Evolutionary conservation across 2,329 filamentous ascomycete genomes (phyloP), one percentile per base, ranked within the genome.

Genomic region (Nemania abortiva): DNA sequence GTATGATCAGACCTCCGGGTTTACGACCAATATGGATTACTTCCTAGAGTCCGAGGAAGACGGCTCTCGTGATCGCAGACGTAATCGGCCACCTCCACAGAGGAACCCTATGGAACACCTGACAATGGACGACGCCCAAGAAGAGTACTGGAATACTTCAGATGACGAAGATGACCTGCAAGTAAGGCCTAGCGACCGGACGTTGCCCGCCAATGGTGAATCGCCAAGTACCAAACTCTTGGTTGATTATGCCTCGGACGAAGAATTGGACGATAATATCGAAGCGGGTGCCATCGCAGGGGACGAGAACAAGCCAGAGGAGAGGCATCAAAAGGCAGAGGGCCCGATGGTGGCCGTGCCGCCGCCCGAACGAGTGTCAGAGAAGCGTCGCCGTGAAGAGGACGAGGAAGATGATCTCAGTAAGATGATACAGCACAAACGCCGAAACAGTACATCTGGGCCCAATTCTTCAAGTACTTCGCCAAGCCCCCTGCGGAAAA

Each of bases 341-440:
- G 77, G 79, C 31, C 73, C 81, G 15, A 76, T 77, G 6, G 74
- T 81, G 27, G 77, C 78, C 6, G 86, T 85, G 22, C 89, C 91
- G 0, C 91, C 91, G 3, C 92, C 91, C 0, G 94, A 97, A 80
- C 88, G 93, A 63, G 82, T 97, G 20, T 92, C 94, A 0, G 93
- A 97, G 79, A 98, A 98, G 81, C 91, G 95, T 56, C 89, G 95
- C 56, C 89, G 96, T 74, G 95, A 97, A 78, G 95, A 98, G 66
- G 94, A 97, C 70, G 95, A 98, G 54, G 95, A 97, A 65, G 95
- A 98, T 72, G 93, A 95, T 76, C 83, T 98, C n/a, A 90, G 90
- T 63, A 97, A 96, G 81, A 86, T 98, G 74, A 89, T 93, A 72
- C 83, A 87, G 57, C 84, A 84, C 76, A 91, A 90, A 77, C 85